phyloP scores from a whole-genome alignment of 768 basidiomycete species.

The Hericium rajendrae region DNA sequence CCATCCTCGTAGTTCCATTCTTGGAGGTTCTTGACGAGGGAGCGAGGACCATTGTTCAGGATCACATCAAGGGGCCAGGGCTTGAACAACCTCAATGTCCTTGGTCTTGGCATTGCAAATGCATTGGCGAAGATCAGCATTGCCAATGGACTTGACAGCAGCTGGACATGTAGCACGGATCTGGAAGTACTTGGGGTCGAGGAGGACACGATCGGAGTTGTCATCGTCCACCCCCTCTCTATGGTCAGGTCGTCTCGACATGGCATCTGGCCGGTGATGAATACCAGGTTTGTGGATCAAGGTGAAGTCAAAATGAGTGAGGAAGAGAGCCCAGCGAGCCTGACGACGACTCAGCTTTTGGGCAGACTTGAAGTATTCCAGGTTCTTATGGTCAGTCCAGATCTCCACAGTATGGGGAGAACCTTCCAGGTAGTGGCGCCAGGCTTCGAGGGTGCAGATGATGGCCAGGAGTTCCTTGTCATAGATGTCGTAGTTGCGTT shows the following conservation, averaged over 20 bases:
- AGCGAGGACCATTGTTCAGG: no score
- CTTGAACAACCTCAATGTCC: not conserved
- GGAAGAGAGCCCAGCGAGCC: no score
- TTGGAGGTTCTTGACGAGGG: no score
- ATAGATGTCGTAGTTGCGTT: no score
- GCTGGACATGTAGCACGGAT: not conserved
- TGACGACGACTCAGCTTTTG: not conserved
- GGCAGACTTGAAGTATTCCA: not conserved
- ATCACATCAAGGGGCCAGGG: not conserved
- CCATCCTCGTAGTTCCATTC: no score
- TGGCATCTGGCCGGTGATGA: not conserved
- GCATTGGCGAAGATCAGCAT: not conserved
- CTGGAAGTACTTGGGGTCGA: not conserved
- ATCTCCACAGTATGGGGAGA: not conserved
- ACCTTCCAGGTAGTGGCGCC: not conserved
- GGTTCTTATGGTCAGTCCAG: not conserved
- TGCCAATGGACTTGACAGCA: not conserved
- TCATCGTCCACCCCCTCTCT: not conserved
- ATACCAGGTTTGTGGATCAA: not conserved
- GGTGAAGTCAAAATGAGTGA: not conserved
- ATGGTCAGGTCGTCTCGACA: not conserved
- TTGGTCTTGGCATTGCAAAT: not conserved
- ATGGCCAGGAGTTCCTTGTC: no score
- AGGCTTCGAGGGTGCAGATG: no score
- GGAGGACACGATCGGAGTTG: not conserved